Conservation (phyloP, 225 moss, liverwort and hornwort genomes). For the Asterella californica region DNA sequence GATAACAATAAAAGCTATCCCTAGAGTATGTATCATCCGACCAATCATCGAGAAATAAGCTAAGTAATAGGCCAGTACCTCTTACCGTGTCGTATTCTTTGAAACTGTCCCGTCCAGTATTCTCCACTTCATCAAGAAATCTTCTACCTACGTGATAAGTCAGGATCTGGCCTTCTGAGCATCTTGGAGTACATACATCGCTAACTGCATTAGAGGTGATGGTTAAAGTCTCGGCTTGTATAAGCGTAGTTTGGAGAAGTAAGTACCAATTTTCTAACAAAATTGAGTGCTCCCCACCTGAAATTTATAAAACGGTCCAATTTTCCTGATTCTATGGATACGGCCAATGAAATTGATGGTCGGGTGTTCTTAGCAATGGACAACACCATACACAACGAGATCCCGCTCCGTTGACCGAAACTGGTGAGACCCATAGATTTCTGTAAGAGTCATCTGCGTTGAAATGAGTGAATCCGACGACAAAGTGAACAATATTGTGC, state of each 20-base stretch:
- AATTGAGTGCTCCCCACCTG: slow-evolving; percentile 6
- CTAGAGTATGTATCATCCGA: no score
- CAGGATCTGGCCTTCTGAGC: no score
- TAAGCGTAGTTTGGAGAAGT: neutral
- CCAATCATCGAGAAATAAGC: no score
- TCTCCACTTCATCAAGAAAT: no score
- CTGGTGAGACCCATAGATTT: neutral
- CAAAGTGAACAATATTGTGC: no score
- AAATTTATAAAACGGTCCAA: neutral
- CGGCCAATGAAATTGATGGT: neutral
- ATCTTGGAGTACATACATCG: no score
- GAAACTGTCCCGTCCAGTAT: no score
- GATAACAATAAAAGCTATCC: no score
- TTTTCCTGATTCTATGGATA: neutral
- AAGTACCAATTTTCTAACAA: neutral
- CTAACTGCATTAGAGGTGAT: no score
- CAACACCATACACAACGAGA: neutral
- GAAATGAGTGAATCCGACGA: neutral
- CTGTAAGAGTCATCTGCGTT: neutral
- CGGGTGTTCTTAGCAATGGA: neutral
- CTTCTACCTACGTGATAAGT: no score
- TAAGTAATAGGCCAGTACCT: no score
- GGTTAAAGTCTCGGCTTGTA: neutral
- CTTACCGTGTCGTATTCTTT: no score
- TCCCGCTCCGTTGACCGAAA: neutral